These are phyloP conservation scores for Amphicarpaea edgeworthii DNA, from an alignment of 306 rosid species.

Conservation along the genomic window DNA sequence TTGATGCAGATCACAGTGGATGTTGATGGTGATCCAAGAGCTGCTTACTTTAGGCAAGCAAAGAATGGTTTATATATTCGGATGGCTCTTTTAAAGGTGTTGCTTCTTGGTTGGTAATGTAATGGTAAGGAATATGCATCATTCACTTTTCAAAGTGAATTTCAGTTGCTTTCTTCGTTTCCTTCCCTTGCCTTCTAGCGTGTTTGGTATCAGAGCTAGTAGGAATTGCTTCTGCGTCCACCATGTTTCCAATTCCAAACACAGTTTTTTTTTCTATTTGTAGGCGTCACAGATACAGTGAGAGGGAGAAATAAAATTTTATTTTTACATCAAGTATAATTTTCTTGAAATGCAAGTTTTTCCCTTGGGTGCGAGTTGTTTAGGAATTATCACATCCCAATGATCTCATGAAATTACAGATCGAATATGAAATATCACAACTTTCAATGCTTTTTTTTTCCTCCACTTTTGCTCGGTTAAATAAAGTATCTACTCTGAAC, in stretches of 20 bases:
- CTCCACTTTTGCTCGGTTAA: too few species aligned
- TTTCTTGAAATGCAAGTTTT: conserved; percentile 10
- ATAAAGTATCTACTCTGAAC: too few species aligned
- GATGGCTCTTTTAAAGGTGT: conserved; percentile 85
- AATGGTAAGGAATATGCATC: too few species aligned
- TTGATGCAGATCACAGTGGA: conserved; percentile 71
- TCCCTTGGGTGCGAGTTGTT: not conserved
- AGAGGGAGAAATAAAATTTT: not conserved
- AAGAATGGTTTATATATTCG: conserved; percentile 84
- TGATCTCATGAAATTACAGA: not conserved
- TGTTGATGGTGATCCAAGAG: conserved; percentile 82
- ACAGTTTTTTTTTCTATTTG: not conserved
- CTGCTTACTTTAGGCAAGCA: conserved; percentile 90
- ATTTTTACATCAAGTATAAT: conserved; percentile 13
- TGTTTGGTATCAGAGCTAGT: not conserved
- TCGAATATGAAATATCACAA: too few species aligned
- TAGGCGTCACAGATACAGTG: not conserved
- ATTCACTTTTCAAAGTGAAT: conserved; percentile 32
- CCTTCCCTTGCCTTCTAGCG: not conserved
- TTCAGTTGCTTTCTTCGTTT: conserved; percentile 9
- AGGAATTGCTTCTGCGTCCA: not conserved
- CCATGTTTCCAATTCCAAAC: not conserved
- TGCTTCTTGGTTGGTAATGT: conserved; percentile 80
- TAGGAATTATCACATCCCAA: too few species aligned
- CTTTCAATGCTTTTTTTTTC: too few species aligned